Conservation (phyloP, 352 stramenopile genomes). For the Globisporangium canariense region DNA sequence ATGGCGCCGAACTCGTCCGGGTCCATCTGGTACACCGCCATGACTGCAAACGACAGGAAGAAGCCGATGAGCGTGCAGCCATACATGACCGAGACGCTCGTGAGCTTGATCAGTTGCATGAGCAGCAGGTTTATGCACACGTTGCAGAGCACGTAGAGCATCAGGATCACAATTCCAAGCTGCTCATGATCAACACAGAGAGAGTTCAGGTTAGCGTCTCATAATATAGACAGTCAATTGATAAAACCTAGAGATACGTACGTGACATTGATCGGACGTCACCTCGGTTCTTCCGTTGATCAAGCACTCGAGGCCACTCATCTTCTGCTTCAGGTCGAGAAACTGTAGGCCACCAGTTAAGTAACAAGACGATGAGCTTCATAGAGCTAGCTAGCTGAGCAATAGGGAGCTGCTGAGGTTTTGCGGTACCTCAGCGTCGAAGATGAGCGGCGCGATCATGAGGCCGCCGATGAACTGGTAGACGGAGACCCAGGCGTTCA, state of each 20-base stretch:
- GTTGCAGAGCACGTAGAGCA: conserved; percentile 74
- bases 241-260: conserved; percentile 21
- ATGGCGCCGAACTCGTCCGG: conserved; percentile 62
- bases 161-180: conserved; percentile 65
- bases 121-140: conserved; percentile 77
- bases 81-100: conserved; percentile 76
- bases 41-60: conserved; percentile 61
- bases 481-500: conserved; percentile 85
- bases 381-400: neutral
- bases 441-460: conserved; percentile 74
- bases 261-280: conserved; percentile 67
- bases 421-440: conserved; percentile 56
- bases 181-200: conserved; percentile 17
- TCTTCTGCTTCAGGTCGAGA: conserved; percentile 76
- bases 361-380: neutral
- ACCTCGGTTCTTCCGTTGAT: conserved; percentile 75
- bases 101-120: conserved; percentile 71
- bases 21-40: conserved; percentile 78
- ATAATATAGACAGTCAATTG: neutral
- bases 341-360: conserved; percentile 20
- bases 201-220: neutral
- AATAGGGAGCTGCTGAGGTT: neutral
- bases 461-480: conserved; percentile 86
- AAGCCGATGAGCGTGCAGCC: conserved; percentile 70
- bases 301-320: conserved; percentile 73